These are phyloP conservation scores for Cephaloascus fragrans DNA, from an alignment of 805 yeast genomes.

Conservation along the genomic window DNA sequence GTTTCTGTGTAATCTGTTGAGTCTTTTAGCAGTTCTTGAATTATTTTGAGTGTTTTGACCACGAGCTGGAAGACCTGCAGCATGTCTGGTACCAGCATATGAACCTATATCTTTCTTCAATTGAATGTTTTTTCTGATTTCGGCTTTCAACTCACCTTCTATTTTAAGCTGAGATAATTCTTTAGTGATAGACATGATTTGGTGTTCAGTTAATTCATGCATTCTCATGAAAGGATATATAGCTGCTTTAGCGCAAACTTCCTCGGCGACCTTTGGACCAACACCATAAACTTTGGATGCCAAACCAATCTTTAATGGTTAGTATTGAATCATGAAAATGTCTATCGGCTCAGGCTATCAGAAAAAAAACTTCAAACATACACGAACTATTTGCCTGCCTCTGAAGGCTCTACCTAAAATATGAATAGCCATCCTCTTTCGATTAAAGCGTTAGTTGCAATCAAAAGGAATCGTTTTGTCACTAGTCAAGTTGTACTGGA, in stretches of 20 bases:
- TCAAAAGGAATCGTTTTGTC: too few relatives aligned
- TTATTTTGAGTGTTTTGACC: constrained; percentile 93
- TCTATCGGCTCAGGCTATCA: too few relatives aligned
- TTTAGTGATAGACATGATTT: constrained; percentile 75
- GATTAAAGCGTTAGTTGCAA: too few relatives aligned
- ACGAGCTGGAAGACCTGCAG: constrained; percentile 51
- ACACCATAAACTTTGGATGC: constrained; percentile 80
- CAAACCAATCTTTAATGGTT: constrained; percentile 53
- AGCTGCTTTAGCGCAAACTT: constrained; percentile 79
- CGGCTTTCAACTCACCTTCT: constrained; percentile 70
- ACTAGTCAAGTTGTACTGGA: too few relatives aligned
- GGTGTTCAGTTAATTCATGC: constrained; percentile 86
- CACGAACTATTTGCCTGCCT: not conserved
- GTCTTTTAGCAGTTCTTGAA: constrained; percentile 79
- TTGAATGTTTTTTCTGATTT: constrained; percentile 67
- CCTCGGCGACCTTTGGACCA: constrained; percentile 64
- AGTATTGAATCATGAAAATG: too few relatives aligned
- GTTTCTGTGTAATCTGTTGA: constrained; percentile 68
- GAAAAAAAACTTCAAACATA: not conserved
- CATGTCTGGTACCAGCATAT: constrained; percentile 84
- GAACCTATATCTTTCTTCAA: constrained; percentile 76
- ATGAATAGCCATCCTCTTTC: not conserved
- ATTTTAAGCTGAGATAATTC: constrained; percentile 77
- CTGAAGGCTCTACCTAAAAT: not conserved
- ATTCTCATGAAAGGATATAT: constrained; percentile 90